Evolutionary conservation across 345 rosid genomes (phyloP), one percentile per base, ranked within the genome.

Genomic region (Barbarea vulgaris): DNA sequence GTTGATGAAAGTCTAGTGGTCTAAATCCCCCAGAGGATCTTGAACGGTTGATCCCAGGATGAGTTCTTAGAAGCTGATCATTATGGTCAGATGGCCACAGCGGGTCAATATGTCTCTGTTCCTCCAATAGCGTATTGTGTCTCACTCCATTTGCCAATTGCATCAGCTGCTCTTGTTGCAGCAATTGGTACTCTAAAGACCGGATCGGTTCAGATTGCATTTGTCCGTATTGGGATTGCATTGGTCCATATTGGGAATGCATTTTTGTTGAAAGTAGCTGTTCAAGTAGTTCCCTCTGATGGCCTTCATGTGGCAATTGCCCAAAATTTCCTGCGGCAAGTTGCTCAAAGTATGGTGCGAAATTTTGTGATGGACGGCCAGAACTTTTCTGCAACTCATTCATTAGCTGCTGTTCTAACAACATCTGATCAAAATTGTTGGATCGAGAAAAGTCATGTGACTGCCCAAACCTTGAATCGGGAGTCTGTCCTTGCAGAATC

Each of bases 41-140:
- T 6, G 81, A 75, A 37, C 81, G 86, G 22, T 86, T 80, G 58
- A 73, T 56, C 72, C 85, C 81, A 69, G 68, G n/a, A 64, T 79
- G 84, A 72, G 47, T 80, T 73, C 87, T 73, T 31, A 81, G 81
- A 80, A 83, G 81, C 78, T 78, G 87, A 77, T 82, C 86, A 47
- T 79, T 69, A 70, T 84, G 90, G 66, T 87, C 86, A 64, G 77
- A 79, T 31, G 85, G 90, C 96, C 96, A 88, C 34, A 81, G 58
- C 69, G 90, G 85, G 21, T 83, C 91, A 37, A 86, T 31, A 64
- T 80, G 85, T 70, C 93, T 84, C 58, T 87, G 90, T 70, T 79
- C 96, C 62, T 82, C 93, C 81, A 85, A 39, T 53, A 73, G 70
- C 47, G 77, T 46, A 58, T 75, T 82, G 80, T 82, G 88, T 66